phyloP scores from a whole-genome alignment of 2,329 filamentous ascomycete genomes.

The Calonectria hawksworthii region DNA sequence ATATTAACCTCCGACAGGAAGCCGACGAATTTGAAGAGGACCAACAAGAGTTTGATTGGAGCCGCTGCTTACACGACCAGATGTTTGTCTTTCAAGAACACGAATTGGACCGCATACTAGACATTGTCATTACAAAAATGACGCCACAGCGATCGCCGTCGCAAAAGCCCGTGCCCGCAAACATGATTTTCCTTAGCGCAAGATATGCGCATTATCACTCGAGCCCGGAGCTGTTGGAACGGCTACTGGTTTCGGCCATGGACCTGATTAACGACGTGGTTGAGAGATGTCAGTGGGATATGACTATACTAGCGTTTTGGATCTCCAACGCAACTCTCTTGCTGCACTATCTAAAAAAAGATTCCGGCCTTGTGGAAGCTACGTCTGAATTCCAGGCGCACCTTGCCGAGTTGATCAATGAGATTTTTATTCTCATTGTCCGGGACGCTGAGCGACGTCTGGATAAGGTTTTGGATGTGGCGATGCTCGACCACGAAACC shows the following conservation, averaged over 20 bases:
- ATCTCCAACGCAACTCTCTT: conserved; percentile 96
- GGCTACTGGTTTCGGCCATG: conserved; percentile 87
- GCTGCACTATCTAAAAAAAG: conserved; percentile 98
- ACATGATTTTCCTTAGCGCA: conserved; percentile 95
- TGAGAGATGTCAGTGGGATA: conserved; percentile 97
- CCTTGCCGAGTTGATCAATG: conserved; percentile 93
- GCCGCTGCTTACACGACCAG: conserved; percentile 92
- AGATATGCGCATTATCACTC: conserved; percentile 98
- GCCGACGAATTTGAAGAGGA: conserved; percentile 89
- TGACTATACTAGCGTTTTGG: conserved; percentile 99
- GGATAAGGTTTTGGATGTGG: conserved; percentile 93
- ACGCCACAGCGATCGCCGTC: conserved; percentile 93
- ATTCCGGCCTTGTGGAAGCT: conserved; percentile 82
- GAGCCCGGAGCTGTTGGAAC: conserved; percentile 84
- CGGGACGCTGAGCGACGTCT: conserved; percentile 94
- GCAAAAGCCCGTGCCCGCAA: conserved; percentile 98
- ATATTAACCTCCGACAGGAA: conserved; percentile 58
- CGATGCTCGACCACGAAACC: conserved; percentile 97
- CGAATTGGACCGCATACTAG: conserved; percentile 90
- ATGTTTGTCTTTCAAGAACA: conserved; percentile 99
- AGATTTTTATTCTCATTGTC: conserved; percentile 98
- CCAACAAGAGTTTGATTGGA: conserved; percentile 96
- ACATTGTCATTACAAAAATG: conserved; percentile 98
- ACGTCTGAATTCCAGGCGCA: conserved; percentile 94
- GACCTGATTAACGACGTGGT: conserved; percentile 97